Evolutionary conservation across 179 eudicot genomes (phyloP).

Genomic region (Patellifolia procumbens): DNA sequence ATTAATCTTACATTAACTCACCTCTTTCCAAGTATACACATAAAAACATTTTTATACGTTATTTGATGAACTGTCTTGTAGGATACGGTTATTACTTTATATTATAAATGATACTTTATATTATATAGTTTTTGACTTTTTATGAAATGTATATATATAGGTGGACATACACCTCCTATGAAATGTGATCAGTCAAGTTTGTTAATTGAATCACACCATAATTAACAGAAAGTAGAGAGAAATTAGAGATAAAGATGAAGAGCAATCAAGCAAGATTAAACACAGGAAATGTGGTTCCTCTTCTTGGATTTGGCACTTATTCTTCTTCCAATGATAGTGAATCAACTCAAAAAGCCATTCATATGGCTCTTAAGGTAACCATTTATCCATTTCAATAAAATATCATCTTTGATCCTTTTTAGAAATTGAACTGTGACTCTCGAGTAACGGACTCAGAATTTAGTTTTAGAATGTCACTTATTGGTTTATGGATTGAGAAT

Average conservation of each 20-base stretch:
- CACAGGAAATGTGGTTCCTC: conserved; percentile 35
- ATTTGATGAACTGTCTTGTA: conserved; percentile 27
- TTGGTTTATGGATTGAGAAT: too few relatives aligned
- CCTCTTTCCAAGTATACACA: conserved; percentile 8
- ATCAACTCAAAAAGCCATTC: conserved; percentile 32
- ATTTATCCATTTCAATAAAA: too few relatives aligned
- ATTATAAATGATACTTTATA: neutral
- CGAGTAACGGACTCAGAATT: too few relatives aligned
- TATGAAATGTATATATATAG: conserved; percentile 29
- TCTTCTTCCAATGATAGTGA: conserved; percentile 28
- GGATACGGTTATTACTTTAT: conserved; percentile 21
- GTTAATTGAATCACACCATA: neutral
- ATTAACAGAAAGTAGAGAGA: neutral
- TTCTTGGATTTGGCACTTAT: conserved; percentile 43
- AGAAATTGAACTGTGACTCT: too few relatives aligned
- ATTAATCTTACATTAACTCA: conserved; percentile 18
- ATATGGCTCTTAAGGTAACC: conserved; percentile 40
- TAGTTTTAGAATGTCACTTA: too few relatives aligned
- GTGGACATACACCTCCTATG: neutral
- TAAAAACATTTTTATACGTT: conserved; percentile 13
- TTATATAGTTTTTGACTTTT: conserved; percentile 28
- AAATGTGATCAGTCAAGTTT: neutral
- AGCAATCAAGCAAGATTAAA: conserved; percentile 35
- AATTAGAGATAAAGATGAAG: conserved; percentile 31
- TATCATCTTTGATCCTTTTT: too few relatives aligned